Evolutionary conservation across 2,329 filamentous ascomycete species (phyloP), one percentile per base, ranked within the genome.

Genomic region (Coleophoma eucalyptorum): DNA sequence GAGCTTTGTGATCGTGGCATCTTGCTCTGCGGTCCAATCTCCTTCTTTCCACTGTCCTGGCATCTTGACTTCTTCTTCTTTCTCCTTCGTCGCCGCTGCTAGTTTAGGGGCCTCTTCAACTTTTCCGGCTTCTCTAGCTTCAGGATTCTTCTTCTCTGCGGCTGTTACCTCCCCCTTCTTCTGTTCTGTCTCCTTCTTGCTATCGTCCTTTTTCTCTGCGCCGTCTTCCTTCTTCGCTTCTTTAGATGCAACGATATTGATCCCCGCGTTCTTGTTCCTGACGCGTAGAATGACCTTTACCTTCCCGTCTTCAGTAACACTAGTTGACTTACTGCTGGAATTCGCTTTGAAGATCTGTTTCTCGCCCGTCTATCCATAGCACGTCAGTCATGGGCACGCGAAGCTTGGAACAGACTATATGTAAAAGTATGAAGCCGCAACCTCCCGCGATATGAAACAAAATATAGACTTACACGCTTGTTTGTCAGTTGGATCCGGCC

Each of bases 21-120:
- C 62, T 56, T 65, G 55, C n/a, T 54, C 56, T n/a, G 43, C 20
- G 2, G 56, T 62, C 61, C 61, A 63, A 37, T 21, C 49, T n/a
- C 34, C 42, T 26, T 19, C 21, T n/a, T 44, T 21, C 38, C 51
- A 7, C 41, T 44, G 18, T 32, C 42, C 26, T 47, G 42, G 42
- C 42, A 44, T 44, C 42, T 44, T 44, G n/a, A 44, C 43, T 3
- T 50, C 35, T 4, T 49, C 35, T 12, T 43, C n/a, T 26, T 51
- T 46, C 7, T 20, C 19, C 6, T 48, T 40, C 3, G 31, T 31
- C 31, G 38, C 34, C 7, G 41, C 55, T 13, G 54, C 19, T 35
- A 48, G 32, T 50, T 48, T 44, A 16, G 50, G 12, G 11, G 41
- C 37, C 2, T 32, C 21, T 7, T 33, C 41, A 5, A 50, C 43